These are phyloP conservation scores for Coemansia sp. DNA, from an alignment of 192 early-diverging fungal genomes.

Conservation along the genomic window DNA sequence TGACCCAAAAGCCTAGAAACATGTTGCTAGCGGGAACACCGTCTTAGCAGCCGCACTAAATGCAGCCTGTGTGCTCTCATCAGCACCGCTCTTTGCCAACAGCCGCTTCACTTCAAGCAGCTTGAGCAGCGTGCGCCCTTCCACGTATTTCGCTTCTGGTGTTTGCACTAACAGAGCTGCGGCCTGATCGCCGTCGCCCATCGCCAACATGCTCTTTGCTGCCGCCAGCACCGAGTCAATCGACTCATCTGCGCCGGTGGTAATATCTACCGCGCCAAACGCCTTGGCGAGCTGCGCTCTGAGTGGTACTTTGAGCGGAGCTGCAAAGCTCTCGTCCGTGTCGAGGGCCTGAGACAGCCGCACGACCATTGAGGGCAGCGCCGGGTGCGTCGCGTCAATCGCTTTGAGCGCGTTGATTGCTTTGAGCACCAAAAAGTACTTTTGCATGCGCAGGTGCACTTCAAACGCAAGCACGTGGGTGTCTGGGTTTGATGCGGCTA, in stretches of 20 bases:
- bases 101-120: slow-evolving; percentile 26
- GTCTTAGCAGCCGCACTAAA: slow-evolving; percentile 24
- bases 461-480: slow-evolving; percentile 45
- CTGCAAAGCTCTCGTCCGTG: slow-evolving; percentile 43
- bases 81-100: slow-evolving; percentile 22
- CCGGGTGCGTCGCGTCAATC: slow-evolving; percentile 26
- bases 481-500: slow-evolving; percentile 15
- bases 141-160: slow-evolving; percentile 15
- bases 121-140: slow-evolving; percentile 25
- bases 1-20: slow-evolving; percentile 19
- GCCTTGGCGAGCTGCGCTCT: slow-evolving; percentile 40
- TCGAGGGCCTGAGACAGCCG: slow-evolving; percentile 35
- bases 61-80: slow-evolving; percentile 13
- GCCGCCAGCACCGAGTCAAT: slow-evolving; percentile 20
- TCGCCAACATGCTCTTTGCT: slow-evolving; percentile 23
- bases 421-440: slow-evolving; percentile 54
- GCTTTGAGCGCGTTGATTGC: slow-evolving; percentile 43
- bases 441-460: slow-evolving; percentile 53
- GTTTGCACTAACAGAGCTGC: slow-evolving; percentile 20
- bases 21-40: slow-evolving; percentile 45
- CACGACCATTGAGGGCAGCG: slow-evolving; percentile 34
- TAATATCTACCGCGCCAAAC: slow-evolving; percentile 39
- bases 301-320: slow-evolving; percentile 48
- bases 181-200: slow-evolving; percentile 21
- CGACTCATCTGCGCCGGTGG: slow-evolving; percentile 1